Evolutionary conservation across 2,329 filamentous ascomycete species (phyloP), one percentile per base, ranked within the genome.

Genomic region (Ophiocordyceps robertsii): DNA sequence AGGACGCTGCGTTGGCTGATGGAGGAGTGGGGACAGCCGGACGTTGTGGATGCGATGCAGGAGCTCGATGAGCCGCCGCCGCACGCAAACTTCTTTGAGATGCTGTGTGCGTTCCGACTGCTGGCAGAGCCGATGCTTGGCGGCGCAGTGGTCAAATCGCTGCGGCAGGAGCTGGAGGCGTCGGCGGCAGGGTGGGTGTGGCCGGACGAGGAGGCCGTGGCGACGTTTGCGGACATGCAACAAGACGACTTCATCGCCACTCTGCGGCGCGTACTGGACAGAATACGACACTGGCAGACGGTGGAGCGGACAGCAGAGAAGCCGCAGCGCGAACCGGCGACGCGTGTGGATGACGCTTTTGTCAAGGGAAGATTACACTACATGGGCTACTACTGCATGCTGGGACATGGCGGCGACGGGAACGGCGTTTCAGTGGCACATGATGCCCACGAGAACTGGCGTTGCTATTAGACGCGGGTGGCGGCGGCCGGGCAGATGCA

Each of bases 1-100:
- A 62, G 62, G 4, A 59, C 80, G 6, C 59, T 81, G 13, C 57
- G 62, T 29, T 88, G 80, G 79, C 72, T 82, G 49, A 58, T 72
- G 1, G 49, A 58, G 21, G 59, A 77, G 48, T 69, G 69, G 59
- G 53, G 56, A 6, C 56, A 55, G 19, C 43, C 53, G 24, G 53
- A 55, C 10, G 44, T 60, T 30, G 50, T 61, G 6, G 59, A 63
- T 14, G 61, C 64, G 41, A 55, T 67, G 44, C 47, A 52, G 27
- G 52, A 60, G 39, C 43, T 57, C 39, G 51, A 65, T 17, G 58
- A 66, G 42, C 44, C 55, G n/a, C 56, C 60, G 29, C 39, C 47
- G 6, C 52, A 56, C 36, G 49, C 57, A 19, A 56, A 62, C 44
- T 62, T 65, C 47, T 49, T 52, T 12, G 56, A 64, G 24, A 61